These are phyloP conservation scores for Pneumocystis carinii DNA, from an alignment of 1,139 yeast genomes.

Conservation along the genomic window DNA sequence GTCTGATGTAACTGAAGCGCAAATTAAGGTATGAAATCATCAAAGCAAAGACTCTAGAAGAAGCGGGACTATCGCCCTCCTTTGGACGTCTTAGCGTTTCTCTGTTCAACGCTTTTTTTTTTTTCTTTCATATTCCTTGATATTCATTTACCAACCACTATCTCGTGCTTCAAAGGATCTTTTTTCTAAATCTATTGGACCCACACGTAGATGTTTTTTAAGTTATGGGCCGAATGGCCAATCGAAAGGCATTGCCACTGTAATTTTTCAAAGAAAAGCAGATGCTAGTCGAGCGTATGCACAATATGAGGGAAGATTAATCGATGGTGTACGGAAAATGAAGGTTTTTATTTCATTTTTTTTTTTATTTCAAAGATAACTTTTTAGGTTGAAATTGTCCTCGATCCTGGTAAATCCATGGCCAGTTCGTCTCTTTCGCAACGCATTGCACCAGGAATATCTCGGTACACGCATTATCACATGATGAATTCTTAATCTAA, in stretches of 20 bases:
- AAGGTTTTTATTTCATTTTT: slow-evolving; percentile 17
- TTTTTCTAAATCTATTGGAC: slow-evolving; percentile 77
- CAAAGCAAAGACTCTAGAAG: neutral
- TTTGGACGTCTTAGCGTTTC: neutral
- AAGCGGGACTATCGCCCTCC: neutral
- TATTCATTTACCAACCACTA: slow-evolving; percentile 7
- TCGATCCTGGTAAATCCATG: slow-evolving; percentile 75
- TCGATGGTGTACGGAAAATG: slow-evolving; percentile 64
- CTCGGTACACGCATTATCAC: slow-evolving; percentile 12
- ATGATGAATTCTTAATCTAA: neutral
- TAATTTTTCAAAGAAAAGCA: slow-evolving; percentile 50
- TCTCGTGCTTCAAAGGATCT: slow-evolving; percentile 45
- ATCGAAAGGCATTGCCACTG: slow-evolving; percentile 83
- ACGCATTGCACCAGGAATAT: slow-evolving; percentile 6
- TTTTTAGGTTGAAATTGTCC: slow-evolving; percentile 51
- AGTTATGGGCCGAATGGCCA: slow-evolving; percentile 78
- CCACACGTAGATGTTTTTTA: slow-evolving; percentile 55
- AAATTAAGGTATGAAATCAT: slow-evolving; percentile 24
- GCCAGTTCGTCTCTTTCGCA: slow-evolving; percentile 33
- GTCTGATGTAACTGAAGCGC: slow-evolving; percentile 23
- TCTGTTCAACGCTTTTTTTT: slow-evolving; percentile 3
- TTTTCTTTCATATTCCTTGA: slow-evolving; percentile 6
- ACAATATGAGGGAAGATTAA: slow-evolving; percentile 82
- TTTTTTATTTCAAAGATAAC: slow-evolving; percentile 8
- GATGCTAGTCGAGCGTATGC: slow-evolving; percentile 66